A percentile compares a stretch with the other conserved stretches of the same genome.
phyloP scores from a whole-genome alignment of 2,329 filamentous ascomycete genomes.

The Fusarium agapanthi region DNA sequence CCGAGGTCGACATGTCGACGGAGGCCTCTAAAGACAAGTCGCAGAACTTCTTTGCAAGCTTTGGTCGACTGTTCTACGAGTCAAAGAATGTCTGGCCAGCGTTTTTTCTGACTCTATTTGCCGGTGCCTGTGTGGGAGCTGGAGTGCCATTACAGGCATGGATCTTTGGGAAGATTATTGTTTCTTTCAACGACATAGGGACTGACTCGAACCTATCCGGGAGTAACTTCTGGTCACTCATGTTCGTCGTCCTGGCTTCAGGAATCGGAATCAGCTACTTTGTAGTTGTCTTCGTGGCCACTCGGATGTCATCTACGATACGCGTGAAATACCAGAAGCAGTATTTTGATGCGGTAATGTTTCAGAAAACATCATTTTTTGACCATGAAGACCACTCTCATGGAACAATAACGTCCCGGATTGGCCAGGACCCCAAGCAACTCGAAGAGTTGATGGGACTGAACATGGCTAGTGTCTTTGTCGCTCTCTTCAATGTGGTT shows the following conservation, averaged over 20 bases:
- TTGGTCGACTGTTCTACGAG: slow-evolving; percentile 66
- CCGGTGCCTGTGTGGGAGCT: slow-evolving; percentile 54
- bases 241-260: slow-evolving; percentile 69
- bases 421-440: slow-evolving; percentile 65
- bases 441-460: slow-evolving; percentile 70
- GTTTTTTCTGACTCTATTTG: slow-evolving; percentile 60
- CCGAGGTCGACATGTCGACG: slow-evolving; percentile 43
- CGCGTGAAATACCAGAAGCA: slow-evolving; percentile 65
- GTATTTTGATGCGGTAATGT: slow-evolving; percentile 68
- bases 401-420: slow-evolving; percentile 66
- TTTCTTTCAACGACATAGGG: slow-evolving; percentile 55
- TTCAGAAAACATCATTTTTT: slow-evolving; percentile 68
- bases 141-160: slow-evolving; percentile 62
- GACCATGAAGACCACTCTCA: slow-evolving; percentile 68
- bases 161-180: slow-evolving; percentile 63
- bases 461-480: slow-evolving; percentile 70
- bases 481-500: slow-evolving; percentile 71
- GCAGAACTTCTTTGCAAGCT: slow-evolving; percentile 60
- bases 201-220: slow-evolving; percentile 48
- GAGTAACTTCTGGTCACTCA: slow-evolving; percentile 70
- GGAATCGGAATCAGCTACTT: slow-evolving; percentile 64
- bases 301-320: slow-evolving; percentile 57
- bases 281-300: slow-evolving; percentile 49
- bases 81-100: slow-evolving; percentile 60
- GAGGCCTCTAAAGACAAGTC: slow-evolving; percentile 43